A percentile compares a stretch with the other conserved stretches of the same genome.
phyloP scores from a whole-genome alignment of 441 rosid genomes.

The Rhodomyrtus psidioides region DNA sequence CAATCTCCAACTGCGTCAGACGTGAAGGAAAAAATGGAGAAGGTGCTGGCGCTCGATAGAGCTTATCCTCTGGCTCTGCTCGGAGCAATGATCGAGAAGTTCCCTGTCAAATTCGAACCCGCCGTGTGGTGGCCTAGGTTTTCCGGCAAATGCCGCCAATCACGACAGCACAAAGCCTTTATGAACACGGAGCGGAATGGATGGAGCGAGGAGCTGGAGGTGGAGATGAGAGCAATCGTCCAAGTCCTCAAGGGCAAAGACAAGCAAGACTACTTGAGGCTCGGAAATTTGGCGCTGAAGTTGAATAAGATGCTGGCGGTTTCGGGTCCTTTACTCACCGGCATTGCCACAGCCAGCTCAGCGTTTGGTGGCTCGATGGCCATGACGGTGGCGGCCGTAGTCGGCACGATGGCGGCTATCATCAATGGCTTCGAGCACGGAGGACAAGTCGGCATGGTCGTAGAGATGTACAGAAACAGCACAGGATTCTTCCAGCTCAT shows the following conservation, averaged over 20 bases:
- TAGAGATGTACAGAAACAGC: constrained; percentile 11
- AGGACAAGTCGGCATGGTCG: constrained; percentile 10
- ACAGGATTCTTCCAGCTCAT: neutral
- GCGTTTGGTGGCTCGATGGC: neutral
- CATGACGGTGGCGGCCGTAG: neutral
- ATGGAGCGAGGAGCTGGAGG: constrained; percentile 10
- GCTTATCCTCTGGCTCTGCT: constrained; percentile 10
- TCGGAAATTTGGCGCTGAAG: neutral
- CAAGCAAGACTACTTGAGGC: constrained; percentile 6
- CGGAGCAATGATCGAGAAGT: constrained; percentile 12
- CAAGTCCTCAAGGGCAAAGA: constrained; percentile 4
- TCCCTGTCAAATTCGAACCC: constrained; percentile 3
- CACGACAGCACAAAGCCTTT: neutral
- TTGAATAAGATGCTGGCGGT: constrained; percentile 3
- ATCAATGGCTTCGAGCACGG: constrained; percentile 1
- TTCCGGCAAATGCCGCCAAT: neutral
- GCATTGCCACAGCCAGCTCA: neutral
- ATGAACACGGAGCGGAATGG: neutral
- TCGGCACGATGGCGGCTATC: neutral
- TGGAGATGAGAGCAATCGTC: constrained; percentile 7
- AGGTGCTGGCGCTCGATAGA: constrained; percentile 3
- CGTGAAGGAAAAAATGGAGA: neutral
- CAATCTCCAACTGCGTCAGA: neutral
- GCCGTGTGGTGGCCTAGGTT: constrained; percentile 9
- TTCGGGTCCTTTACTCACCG: neutral